phyloP scores from a whole-genome alignment of 2,329 filamentous ascomycete genomes.

The Colletotrichum acutatum region DNA sequence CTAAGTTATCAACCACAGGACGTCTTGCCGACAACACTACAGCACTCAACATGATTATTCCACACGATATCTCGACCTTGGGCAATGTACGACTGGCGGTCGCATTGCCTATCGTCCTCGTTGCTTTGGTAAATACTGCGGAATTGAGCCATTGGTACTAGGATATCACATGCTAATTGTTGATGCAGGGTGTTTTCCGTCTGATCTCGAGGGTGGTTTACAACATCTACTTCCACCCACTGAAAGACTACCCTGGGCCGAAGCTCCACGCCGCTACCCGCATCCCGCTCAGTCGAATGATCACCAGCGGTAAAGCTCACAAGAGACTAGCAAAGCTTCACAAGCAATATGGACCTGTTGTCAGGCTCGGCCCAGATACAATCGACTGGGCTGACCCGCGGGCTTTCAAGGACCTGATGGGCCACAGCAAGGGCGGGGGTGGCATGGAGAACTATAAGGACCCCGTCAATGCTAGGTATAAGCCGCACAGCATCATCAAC shows the following conservation, averaged over 20 bases:
- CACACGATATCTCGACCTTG: conserved; percentile 4
- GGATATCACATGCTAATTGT: background rate
- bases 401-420: conserved; percentile 56
- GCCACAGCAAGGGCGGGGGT: conserved; percentile 33
- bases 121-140: background rate
- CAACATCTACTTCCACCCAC: conserved; percentile 48
- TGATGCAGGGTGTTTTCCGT: conserved; percentile 2
- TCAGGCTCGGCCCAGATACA: conserved; percentile 52
- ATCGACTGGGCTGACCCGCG: conserved; percentile 49
- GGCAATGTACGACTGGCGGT: conserved; percentile 20
- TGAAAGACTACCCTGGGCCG: conserved; percentile 45
- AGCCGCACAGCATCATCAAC: conserved; percentile 30
- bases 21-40: background rate
- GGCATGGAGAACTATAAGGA: conserved; percentile 21
- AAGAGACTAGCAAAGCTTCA: conserved; percentile 31
- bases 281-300: conserved; percentile 5
- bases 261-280: conserved; percentile 20
- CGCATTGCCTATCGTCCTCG: conserved; percentile 8
- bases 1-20: background rate
- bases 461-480: conserved; percentile 12
- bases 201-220: conserved; percentile 36
- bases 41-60: conserved; percentile 24
- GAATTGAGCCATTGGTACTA: background rate
- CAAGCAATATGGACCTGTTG: conserved; percentile 44
- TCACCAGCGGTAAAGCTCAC: conserved; percentile 10